phyloP scores from a whole-genome alignment of 257 asterid genomes.

The Gentiana straminea region DNA sequence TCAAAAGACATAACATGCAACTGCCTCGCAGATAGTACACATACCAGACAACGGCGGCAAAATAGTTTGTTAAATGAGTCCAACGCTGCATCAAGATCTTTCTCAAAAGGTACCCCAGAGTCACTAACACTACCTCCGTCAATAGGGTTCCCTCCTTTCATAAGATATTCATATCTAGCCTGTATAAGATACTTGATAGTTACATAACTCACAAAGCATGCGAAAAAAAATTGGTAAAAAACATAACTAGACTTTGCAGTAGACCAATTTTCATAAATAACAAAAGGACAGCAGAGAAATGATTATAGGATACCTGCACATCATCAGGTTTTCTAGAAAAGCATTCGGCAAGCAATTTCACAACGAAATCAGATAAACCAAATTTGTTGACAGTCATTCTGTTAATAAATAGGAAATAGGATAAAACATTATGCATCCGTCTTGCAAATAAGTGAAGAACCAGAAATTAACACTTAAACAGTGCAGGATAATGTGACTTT shows the following conservation, averaged over 20 bases:
- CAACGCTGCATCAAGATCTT: slow-evolving; percentile 85
- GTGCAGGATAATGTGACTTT: too few relatives aligned
- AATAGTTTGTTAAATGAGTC: slow-evolving; percentile 89
- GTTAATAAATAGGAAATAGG: slow-evolving; percentile 14
- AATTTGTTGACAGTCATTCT: slow-evolving; percentile 48
- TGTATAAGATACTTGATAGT: slow-evolving; percentile 67
- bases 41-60: slow-evolving; percentile 92
- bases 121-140: slow-evolving; percentile 37
- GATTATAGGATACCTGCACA: slow-evolving; percentile 47
- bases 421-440: background rate
- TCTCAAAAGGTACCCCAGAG: slow-evolving; percentile 52
- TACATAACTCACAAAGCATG: slow-evolving; percentile 25
- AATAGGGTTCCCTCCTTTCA: slow-evolving; percentile 28
- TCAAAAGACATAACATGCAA: too few relatives aligned
- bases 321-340: slow-evolving; percentile 65
- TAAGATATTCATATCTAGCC: slow-evolving; percentile 81
- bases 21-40: slow-evolving; percentile 10
- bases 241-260: slow-evolving; percentile 57
- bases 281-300: slow-evolving; percentile 5
- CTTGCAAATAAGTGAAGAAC: too few relatives aligned
- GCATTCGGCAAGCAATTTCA: slow-evolving; percentile 56
- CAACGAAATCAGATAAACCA: slow-evolving; percentile 52
- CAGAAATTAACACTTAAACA: too few relatives aligned
- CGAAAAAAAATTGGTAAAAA: slow-evolving; percentile 46
- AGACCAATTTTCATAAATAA: slow-evolving; percentile 37